Evolutionary conservation across 495 filamentous ascomycete species (phyloP), one percentile per base, ranked within the genome.

Genomic region (Penicillium cinerascens): DNA sequence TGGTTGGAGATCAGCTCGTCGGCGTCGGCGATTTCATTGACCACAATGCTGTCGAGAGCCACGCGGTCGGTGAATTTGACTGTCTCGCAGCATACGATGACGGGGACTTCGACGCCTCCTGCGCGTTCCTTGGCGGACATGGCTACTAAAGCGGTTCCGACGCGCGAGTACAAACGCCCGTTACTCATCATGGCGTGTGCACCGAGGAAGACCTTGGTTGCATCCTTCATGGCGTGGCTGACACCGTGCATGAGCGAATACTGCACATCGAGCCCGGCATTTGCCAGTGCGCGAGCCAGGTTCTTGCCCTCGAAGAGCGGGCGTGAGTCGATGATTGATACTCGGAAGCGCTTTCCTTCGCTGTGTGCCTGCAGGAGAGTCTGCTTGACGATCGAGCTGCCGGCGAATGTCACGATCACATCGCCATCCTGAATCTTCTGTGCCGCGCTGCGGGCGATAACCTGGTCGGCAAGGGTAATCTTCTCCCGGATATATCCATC

Each of bases 51-150:
- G 69, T 96, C 93, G 0, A 95, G 81, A 8, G 89, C 87, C 4
- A 96, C 89, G 47, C 86, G 83, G 58, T 96, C 93, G 20, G 89
- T 92, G 70, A 96, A 96, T 68, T 97, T 98, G 74, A 98, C 83
- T 2, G 87, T 91, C 76, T 98, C 92, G 67, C 91, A 97, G 52
- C 89, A 88, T 4, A 95, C 90, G 27, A 92, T 85, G 36, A 98
- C 92, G 2, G 91, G 89, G 29, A 90, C 81, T 44, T 79, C 73
- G 43, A 76, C 72, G 35, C 73, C 72, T 17, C 75, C 73, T 42
- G 82, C 81, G 15, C 75, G 70, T 42, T 86, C 83, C 52, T 86
- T 84, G 20, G 92, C 93, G 22, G 83, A 85, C 79, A 93, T 88
- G n/a, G 93, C 92, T 4, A 96, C 80, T 35, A 91, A 77, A 0